Evolutionary conservation across 106 monocot species (phyloP).

Genomic region (Agapanthus africanus): DNA sequence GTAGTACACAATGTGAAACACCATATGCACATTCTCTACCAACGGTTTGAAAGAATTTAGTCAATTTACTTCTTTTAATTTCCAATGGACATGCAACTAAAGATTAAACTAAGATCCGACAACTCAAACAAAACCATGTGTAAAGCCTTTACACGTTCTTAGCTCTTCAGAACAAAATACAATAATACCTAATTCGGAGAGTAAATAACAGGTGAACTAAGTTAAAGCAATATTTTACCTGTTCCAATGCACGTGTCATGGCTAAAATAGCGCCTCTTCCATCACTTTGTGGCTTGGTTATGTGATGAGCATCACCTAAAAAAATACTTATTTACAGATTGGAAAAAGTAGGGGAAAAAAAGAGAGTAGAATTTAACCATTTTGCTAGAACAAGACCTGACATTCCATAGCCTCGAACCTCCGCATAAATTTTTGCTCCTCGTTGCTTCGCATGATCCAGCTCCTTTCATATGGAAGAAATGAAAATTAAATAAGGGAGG

Average conservation of each 20-base stretch:
- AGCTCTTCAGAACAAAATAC: not conserved
- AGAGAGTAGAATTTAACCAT: not conserved
- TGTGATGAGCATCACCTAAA: slow-evolving; percentile 90
- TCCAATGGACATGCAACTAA: not conserved
- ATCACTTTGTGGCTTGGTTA: slow-evolving; percentile 86
- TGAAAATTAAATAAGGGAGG: not conserved
- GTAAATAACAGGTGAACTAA: not conserved
- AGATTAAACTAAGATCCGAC: not conserved
- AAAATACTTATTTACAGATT: not conserved
- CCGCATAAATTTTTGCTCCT: slow-evolving; percentile 93
- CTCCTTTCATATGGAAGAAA: slow-evolving; percentile 31
- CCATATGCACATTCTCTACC: slow-evolving; percentile 28
- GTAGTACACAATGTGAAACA: not conserved
- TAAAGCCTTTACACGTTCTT: not conserved
- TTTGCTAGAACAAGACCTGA: slow-evolving; percentile 51
- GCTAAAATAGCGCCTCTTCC: slow-evolving; percentile 92
- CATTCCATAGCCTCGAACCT: slow-evolving; percentile 93
- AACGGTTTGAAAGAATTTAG: too few relatives aligned
- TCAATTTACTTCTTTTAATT: too few relatives aligned
- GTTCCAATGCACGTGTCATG: slow-evolving; percentile 72
- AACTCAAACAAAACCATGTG: not conserved
- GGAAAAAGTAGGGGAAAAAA: slow-evolving; percentile 11
- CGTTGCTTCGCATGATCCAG: slow-evolving; percentile 81
- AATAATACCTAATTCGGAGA: too few relatives aligned
- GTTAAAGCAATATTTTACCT: slow-evolving; percentile 33